Evolutionary conservation across 1,284 basidiomycete genomes (phyloP).

Genomic region (Bothia castanella): DNA sequence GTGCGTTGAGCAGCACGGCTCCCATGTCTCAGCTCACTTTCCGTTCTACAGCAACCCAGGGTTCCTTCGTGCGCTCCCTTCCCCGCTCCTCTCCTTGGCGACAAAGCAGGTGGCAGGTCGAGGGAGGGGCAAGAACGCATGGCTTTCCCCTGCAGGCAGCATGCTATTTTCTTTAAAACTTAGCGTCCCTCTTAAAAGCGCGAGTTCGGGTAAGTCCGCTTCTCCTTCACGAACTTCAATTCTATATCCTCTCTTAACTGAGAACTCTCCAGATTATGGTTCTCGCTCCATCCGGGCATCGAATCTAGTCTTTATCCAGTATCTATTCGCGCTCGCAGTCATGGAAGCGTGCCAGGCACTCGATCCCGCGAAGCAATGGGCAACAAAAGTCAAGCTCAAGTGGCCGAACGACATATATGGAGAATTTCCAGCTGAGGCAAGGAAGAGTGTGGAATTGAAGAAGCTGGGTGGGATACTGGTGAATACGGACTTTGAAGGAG

Average conservation of each 20-base stretch:
- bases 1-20: conserved; percentile 44
- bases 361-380: conserved; percentile 41
- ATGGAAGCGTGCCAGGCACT: conserved; percentile 72
- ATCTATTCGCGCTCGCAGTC: conserved; percentile 88
- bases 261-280: background rate
- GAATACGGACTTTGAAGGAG: conserved; percentile 77
- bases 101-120: conserved; percentile 86
- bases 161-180: conserved; percentile 84
- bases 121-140: conserved; percentile 86
- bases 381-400: conserved; percentile 73
- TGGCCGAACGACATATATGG: conserved; percentile 99
- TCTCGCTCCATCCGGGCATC: conserved; percentile 47
- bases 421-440: conserved; percentile 44
- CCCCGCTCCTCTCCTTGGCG: conserved; percentile 79
- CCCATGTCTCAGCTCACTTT: conserved; percentile 1
- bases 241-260: background rate
- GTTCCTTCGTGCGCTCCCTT: conserved; percentile 67
- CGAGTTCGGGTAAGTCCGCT: conserved; percentile 8
- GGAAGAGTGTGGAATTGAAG: conserved; percentile 39
- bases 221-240: background rate
- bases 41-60: conserved; percentile 62
- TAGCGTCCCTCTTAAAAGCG: conserved; percentile 47
- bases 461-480: conserved; percentile 93
- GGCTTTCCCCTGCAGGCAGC: conserved; percentile 91
- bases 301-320: conserved; percentile 93